phyloP scores from a whole-genome alignment of 208 protist genomes.

The Leishmania martiniquensis region DNA sequence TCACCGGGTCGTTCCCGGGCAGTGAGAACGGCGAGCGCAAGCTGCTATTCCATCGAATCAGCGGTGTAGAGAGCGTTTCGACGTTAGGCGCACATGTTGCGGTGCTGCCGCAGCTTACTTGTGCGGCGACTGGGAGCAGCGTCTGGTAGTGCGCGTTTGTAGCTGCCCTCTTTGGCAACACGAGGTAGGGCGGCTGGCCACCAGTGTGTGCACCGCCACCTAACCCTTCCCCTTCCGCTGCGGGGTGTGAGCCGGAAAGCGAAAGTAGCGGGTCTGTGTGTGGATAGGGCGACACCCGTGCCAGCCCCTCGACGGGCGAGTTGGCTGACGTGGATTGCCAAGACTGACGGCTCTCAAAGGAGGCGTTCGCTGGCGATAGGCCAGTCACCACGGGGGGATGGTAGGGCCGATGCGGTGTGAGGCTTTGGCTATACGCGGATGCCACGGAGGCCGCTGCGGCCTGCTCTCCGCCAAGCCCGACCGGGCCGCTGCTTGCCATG shows the following conservation, averaged over 20 bases:
- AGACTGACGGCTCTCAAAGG: neutral
- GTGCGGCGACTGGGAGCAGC: neutral
- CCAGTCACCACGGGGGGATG: neutral
- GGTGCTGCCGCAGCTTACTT: neutral
- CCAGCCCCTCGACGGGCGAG: neutral
- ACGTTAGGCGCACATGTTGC: neutral
- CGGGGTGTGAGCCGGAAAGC: neutral
- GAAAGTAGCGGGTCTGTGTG: neutral
- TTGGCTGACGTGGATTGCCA: neutral
- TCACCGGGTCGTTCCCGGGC: conserved; percentile 8
- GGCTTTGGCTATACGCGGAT: neutral
- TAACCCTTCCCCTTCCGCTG: neutral
- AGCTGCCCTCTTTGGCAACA: neutral
- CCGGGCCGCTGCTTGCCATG: neutral
- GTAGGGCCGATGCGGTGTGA: neutral
- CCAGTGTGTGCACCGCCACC: no score
- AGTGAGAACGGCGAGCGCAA: conserved; percentile 4
- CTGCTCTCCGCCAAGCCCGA: neutral
- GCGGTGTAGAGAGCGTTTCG: neutral
- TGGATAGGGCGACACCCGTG: neutral
- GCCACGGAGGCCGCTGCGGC: neutral
- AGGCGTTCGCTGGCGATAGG: neutral
- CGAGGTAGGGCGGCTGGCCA: neutral
- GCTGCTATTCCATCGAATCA: conserved; percentile 1
- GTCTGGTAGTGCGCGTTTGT: neutral